These are phyloP conservation scores for Sporobolomyces roseus DNA, from an alignment of 768 basidiomycete species.

Conservation along the genomic window DNA sequence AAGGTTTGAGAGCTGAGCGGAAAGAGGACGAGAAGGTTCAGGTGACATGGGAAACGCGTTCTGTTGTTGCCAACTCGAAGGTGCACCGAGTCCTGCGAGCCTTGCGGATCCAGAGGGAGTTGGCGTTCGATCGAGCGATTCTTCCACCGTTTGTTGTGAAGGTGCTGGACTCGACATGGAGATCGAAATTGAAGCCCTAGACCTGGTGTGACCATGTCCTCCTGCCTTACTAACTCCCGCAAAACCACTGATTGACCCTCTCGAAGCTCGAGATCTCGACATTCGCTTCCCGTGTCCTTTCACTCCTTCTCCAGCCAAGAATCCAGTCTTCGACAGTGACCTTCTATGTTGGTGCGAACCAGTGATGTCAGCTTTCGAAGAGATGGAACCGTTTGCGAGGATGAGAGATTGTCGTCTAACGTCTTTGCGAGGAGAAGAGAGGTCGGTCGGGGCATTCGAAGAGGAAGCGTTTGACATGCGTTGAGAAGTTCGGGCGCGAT, in stretches of 20 bases:
- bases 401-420: slow-evolving; percentile 9
- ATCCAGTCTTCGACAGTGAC: slow-evolving; percentile 24
- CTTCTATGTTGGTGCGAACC: slow-evolving; percentile 30
- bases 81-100: not conserved
- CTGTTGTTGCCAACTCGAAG: slow-evolving; percentile 24
- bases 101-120: no score
- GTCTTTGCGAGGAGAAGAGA: slow-evolving; percentile 9
- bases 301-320: slow-evolving; percentile 10
- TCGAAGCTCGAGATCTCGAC: slow-evolving; percentile 19
- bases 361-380: slow-evolving; percentile 14
- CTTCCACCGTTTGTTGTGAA: not conserved
- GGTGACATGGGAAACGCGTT: slow-evolving; percentile 1
- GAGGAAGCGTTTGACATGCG: slow-evolving; percentile 21
- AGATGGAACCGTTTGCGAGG: slow-evolving; percentile 5
- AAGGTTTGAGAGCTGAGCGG: not conserved
- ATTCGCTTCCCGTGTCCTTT: slow-evolving; percentile 18
- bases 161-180: slow-evolving; percentile 25
- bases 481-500: slow-evolving; percentile 38
- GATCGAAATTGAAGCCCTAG: slow-evolving; percentile 38
- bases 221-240: not conserved
- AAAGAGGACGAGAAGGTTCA: not conserved
- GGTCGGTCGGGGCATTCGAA: not conserved
- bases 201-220: slow-evolving; percentile 39
- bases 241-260: slow-evolving; percentile 29
- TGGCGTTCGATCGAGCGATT: not conserved